Evolutionary conservation across 805 yeast species (phyloP).

Genomic region (Millerozyma acaciae): DNA sequence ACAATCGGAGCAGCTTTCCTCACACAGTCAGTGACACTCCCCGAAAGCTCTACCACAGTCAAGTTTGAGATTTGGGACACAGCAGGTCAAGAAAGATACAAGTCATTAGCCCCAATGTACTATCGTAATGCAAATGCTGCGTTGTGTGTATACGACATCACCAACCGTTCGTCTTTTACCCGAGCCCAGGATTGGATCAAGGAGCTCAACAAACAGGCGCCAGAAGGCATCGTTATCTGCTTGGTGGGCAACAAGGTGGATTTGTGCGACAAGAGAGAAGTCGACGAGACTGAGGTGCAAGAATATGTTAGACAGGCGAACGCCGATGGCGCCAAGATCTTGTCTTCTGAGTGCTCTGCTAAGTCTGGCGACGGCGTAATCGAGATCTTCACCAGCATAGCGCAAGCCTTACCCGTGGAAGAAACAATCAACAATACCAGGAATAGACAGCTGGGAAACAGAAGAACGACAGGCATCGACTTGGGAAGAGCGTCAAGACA

Average conservation of each 20-base stretch:
- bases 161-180: slow-evolving; percentile 60
- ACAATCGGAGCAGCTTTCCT: slow-evolving; percentile 84
- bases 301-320: slow-evolving; percentile 37
- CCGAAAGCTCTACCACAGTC: slow-evolving; percentile 48
- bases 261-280: slow-evolving; percentile 47
- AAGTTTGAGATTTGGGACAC: slow-evolving; percentile 89
- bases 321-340: slow-evolving; percentile 45
- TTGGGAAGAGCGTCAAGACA: slow-evolving; percentile 28
- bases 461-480: slow-evolving; percentile 34
- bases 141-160: slow-evolving; percentile 71
- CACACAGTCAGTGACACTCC: slow-evolving; percentile 61
- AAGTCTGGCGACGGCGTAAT: slow-evolving; percentile 42
- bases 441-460: slow-evolving; percentile 21
- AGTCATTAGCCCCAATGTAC: slow-evolving; percentile 44
- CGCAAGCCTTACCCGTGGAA: slow-evolving; percentile 41
- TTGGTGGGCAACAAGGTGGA: slow-evolving; percentile 79
- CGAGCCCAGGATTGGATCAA: slow-evolving; percentile 77
- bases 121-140: slow-evolving; percentile 62
- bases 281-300: slow-evolving; percentile 40
- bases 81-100: slow-evolving; percentile 74
- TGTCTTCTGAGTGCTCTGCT: slow-evolving; percentile 41
- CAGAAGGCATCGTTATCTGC: slow-evolving; percentile 68
- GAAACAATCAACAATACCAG: slow-evolving; percentile 26
- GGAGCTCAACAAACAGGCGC: slow-evolving; percentile 80
- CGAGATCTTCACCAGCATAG: slow-evolving; percentile 37